Percentiles rank a stretch among this genome's conserved stretches.
phyloP scores from a whole-genome alignment of 306 rosid genomes.

The Gastrolobium villosum region DNA sequence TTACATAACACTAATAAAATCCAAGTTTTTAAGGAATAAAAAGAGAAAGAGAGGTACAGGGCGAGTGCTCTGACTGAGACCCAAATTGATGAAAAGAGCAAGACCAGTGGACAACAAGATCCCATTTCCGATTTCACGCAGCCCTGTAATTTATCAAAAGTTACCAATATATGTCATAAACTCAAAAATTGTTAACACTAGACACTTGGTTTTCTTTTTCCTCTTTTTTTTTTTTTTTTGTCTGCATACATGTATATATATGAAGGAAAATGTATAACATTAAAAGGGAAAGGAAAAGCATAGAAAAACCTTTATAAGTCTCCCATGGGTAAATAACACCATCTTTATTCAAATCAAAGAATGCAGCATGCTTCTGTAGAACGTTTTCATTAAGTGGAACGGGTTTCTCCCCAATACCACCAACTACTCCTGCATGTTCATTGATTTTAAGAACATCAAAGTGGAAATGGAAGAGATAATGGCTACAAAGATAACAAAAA shows the following conservation, averaged over 20 bases:
- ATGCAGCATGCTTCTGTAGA: conserved; percentile 73
- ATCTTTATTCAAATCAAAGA: conserved; percentile 69
- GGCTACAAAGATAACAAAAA: too few species aligned
- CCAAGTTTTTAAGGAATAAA: neutral
- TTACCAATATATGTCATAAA: neutral
- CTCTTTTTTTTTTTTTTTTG: too few species aligned
- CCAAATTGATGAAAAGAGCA: conserved; percentile 62
- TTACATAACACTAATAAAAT: too few species aligned
- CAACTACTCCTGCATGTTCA: neutral
- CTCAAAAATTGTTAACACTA: neutral
- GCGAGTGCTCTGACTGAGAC: conserved; percentile 70
- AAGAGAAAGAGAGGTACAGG: conserved; percentile 46
- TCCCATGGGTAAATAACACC: conserved; percentile 82
- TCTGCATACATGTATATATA: neutral
- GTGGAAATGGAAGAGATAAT: neutral
- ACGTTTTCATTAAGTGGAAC: conserved; percentile 42
- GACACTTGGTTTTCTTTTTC: neutral
- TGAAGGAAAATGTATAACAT: neutral
- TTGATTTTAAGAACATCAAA: neutral
- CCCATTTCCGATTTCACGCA: conserved; percentile 74
- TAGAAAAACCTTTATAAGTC: conserved; percentile 61
- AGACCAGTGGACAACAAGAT: conserved; percentile 45
- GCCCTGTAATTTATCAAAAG: conserved; percentile 42
- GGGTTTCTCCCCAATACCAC: conserved; percentile 3
- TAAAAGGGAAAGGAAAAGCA: too few species aligned